Conservation (phyloP, 129 eudicot species). For the Pittosporum tobira region DNA sequence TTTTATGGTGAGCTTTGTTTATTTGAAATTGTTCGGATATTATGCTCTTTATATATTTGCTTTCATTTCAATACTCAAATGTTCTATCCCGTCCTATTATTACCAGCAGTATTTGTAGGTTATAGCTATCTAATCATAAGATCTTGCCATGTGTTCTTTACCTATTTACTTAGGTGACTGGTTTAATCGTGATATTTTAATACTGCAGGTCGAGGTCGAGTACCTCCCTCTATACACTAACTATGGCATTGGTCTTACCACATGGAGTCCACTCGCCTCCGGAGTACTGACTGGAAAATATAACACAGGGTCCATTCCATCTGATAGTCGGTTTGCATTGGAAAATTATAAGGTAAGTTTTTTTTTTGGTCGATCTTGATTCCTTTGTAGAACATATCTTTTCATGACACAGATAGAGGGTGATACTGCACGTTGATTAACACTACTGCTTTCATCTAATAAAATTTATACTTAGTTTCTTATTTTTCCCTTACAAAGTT, state of each 20-base stretch:
- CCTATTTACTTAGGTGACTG: background rate
- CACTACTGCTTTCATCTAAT: too few species aligned
- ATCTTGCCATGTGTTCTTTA: background rate
- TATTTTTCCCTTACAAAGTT: too few species aligned
- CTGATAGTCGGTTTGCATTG: constrained; percentile 79
- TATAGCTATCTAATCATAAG: background rate
- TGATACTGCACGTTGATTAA: too few species aligned
- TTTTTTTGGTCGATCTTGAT: too few species aligned
- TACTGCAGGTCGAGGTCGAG: constrained; percentile 76
- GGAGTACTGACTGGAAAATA: constrained; percentile 92
- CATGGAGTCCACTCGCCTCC: constrained; percentile 98
- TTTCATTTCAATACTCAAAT: too few species aligned
- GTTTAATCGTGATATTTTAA: background rate
- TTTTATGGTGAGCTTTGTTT: too few species aligned
- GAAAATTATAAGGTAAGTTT: constrained; percentile 75
- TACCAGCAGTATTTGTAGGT: background rate
- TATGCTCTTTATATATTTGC: background rate
- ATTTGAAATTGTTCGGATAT: background rate
- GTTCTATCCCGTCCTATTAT: background rate
- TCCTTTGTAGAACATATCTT: too few species aligned
- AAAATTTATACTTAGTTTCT: too few species aligned
- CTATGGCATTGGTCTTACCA: constrained; percentile 87
- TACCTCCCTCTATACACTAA: constrained; percentile 63
- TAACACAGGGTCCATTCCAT: constrained; percentile 47
- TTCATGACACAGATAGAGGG: too few species aligned